Base-by-base conservation (phyloP, 2,329 filamentous ascomycete species). In the Aspergillus novoparasiticus region DNA sequence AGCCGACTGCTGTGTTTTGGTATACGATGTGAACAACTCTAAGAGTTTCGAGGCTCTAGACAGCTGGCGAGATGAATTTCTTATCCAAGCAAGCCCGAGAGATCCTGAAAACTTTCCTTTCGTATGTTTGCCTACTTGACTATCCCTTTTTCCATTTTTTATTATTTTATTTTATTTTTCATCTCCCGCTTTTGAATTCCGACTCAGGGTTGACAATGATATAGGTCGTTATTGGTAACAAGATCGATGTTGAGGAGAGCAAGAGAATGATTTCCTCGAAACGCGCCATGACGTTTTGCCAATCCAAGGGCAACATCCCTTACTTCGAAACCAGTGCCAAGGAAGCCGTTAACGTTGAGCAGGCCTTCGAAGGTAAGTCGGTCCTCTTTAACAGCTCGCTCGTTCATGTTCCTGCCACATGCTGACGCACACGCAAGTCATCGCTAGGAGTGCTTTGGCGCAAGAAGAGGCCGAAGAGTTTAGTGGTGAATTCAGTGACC, bases 251-350 rank as follows among this genome's bases (percentile, higher is more conserved):
- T 53, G 95, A 97, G 78, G 95, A 98, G 82, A 96, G 90, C 85
- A 97, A 97, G 86, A 87, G 95, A 78, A 93, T 95, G 84, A 96
- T 99, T 73, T 96, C 93, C 34, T 94, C 90, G 74, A 98, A 98
- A 86, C 88, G 95, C 67, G 95, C 95, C 64, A 94, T 94, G 88
- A 94, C 94, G 16, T 99, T 97, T 79, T 99, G 95, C 80, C 93
- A 97, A 80, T 96, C 93, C 62, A 97, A 98, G 82, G 94, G 94
- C 55, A 93, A 93, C 64, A 97, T 99, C 69, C 95, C 95, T 21
- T 99, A 99, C 81, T 99, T 99, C 75, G 95, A 99, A 87, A 99
- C 95, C 21, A 97, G 94, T 80, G 95, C 95, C 65, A 99, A 99
- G 84, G 95, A 99, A 80, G 95, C 94, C 64, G 91, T 97, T 81